Evolutionary conservation across 768 basidiomycete species (phyloP), one percentile per base, ranked within the genome.

Genomic region (Lactarius psammicola): DNA sequence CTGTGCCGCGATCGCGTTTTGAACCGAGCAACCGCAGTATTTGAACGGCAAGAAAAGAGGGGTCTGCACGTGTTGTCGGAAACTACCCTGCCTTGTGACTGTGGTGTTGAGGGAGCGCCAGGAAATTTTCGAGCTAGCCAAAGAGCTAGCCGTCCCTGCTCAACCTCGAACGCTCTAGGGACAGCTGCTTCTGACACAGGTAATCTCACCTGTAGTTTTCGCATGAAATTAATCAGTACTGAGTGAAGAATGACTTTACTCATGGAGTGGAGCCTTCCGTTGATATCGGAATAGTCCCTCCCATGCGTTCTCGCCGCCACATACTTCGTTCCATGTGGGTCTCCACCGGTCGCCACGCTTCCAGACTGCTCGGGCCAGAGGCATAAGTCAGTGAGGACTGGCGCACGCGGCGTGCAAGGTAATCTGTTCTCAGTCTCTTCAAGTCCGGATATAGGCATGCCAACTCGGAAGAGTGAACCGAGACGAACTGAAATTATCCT

Each of bases 61-160:
- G 65, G 65, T 53, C 31, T 9, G 62, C 65, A 66, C 65, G 65
- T 66, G 38, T 42, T 56, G 60, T 57, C 20, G 23, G 56, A 62
- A 33, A 30, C 49, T 5, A 38, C 34, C 31, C 60, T 30, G 55
- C 49, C 55, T 31, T 33, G 31, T 26, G 49, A 31, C 13, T 53
- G 65, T 62, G 65, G 65, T 62, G 65, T 58, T 11, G 7, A 23
- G 36, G 51, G 30, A 66, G 61, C 61, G 56, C 65, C 54, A 23
- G 38, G 33, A 30, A 5, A 28, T 26, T 62, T 66, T 59, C 33
- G n/a, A 58, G 56, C 49, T 58, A 66, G 56, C 44, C 55, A 38
- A 54, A 26, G n/a, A 58, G 56, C 49, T 58, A 66, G 56, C 44
- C 55, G 49, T 28, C 40, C 18, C 42, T 55, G 57, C 31, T 56